These are phyloP conservation scores for Exophiala alcalophila DNA, from an alignment of 2,329 filamentous ascomycete genomes.

Conservation along the genomic window DNA sequence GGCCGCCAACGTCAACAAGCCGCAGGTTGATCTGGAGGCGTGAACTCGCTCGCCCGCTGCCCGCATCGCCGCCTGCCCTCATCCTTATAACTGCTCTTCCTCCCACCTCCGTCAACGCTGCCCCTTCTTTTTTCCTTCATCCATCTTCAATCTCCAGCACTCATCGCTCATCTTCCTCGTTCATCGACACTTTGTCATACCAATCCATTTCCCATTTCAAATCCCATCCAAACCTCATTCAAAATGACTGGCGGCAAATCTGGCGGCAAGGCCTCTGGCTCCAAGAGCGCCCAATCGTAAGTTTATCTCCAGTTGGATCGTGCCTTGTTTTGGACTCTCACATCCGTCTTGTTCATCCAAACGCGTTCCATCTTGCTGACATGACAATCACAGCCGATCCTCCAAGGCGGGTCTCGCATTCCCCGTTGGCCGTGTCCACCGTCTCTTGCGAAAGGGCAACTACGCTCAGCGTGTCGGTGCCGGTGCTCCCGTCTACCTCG, in stretches of 20 bases:
- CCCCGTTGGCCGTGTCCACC: conserved; percentile 98
- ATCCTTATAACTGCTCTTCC: conserved; percentile 44
- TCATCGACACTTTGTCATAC: conserved; percentile 30
- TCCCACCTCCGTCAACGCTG: conserved; percentile 34
- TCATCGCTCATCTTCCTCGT: conserved; percentile 32
- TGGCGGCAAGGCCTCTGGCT: conserved; percentile 98
- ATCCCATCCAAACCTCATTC: conserved; percentile 49
- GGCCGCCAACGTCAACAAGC: too few species aligned
- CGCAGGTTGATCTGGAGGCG: conserved; percentile 49
- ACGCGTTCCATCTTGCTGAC: conserved; percentile 39
- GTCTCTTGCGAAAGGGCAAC: conserved; percentile 98
- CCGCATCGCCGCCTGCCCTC: conserved; percentile 44
- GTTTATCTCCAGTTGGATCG: conserved; percentile 52
- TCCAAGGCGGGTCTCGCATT: conserved; percentile 99
- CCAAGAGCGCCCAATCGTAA: conserved; percentile 99
- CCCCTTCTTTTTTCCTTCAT: conserved; percentile 34
- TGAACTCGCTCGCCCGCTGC: conserved; percentile 33
- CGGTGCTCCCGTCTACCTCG: conserved; percentile 93
- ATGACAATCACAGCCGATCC: conserved; percentile 69
- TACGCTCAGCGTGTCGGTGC: conserved; percentile 99
- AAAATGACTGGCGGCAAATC: conserved; percentile 99
- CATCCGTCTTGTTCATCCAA: conserved; percentile 29
- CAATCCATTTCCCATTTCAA: conserved; percentile 39
- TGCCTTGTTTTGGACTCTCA: too few species aligned
- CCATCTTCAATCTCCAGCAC: conserved; percentile 31